Conservation (phyloP, 805 yeast species). For the Wickerhamomyces alni region DNA sequence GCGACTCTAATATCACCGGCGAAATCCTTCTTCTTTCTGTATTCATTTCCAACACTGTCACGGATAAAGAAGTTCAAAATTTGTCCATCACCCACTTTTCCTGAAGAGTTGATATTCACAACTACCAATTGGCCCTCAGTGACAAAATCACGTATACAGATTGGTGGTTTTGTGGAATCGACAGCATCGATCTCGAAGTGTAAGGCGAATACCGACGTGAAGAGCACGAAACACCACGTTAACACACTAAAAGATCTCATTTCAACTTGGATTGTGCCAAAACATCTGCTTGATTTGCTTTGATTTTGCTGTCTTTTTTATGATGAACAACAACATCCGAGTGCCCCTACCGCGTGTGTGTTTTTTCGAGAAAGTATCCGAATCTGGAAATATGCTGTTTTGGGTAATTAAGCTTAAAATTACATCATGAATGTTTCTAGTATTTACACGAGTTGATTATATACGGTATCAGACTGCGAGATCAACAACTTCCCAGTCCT, state of each 20-base stretch:
- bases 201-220: slow-evolving; percentile 29
- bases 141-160: slow-evolving; percentile 91
- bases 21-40: slow-evolving; percentile 70
- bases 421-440: too few relatives aligned
- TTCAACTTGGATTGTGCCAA: too few relatives aligned
- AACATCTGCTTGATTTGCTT: not conserved
- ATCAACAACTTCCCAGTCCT: slow-evolving; percentile 18
- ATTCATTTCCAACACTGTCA: slow-evolving; percentile 83
- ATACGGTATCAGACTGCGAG: slow-evolving; percentile 6
- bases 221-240: slow-evolving; percentile 9
- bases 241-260: slow-evolving; percentile 12
- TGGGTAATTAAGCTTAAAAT: too few relatives aligned
- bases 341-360: not conserved
- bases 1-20: slow-evolving; percentile 69
- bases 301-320: slow-evolving; percentile 2
- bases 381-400: too few relatives aligned
- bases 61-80: slow-evolving; percentile 56
- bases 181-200: slow-evolving; percentile 49
- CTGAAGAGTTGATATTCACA: slow-evolving; percentile 69
- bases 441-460: not conserved
- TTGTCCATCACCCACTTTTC: slow-evolving; percentile 85
- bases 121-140: slow-evolving; percentile 82
- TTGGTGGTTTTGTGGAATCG: slow-evolving; percentile 42
- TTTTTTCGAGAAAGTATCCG: too few relatives aligned
- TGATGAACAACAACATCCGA: too few relatives aligned